Percentiles rank a stretch among this genome's conserved stretches.
Evolutionary conservation across 495 filamentous ascomycete genomes (phyloP).

Genomic region (Parathielavia hyrcaniae): DNA sequence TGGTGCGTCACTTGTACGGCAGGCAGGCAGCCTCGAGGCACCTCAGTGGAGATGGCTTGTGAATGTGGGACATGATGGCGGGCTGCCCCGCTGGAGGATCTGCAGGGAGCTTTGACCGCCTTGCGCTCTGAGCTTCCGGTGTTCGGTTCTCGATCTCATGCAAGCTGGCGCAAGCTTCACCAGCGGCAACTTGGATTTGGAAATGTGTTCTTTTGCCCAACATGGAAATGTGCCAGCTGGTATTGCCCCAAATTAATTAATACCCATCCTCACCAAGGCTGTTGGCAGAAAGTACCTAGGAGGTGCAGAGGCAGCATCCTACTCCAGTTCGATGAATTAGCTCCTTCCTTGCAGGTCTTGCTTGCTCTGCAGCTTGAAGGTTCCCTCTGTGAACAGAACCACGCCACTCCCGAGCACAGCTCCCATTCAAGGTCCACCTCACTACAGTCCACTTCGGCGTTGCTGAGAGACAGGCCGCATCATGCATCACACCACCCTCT

Average conservation of each 20-base stretch:
- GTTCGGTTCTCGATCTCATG: constrained; percentile 23
- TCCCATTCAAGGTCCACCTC: background rate
- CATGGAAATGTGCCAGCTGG: constrained; percentile 35
- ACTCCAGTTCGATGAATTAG: constrained; percentile 12
- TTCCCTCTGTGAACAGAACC: background rate
- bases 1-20: no score
- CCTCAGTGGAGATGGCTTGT: no score
- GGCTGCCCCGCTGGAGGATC: no score
- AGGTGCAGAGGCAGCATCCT: constrained; percentile 1
- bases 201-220: constrained; percentile 41
- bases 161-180: constrained; percentile 20
- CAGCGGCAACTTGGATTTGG: constrained; percentile 4
- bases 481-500: constrained; percentile 46
- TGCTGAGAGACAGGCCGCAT: constrained; percentile 6
- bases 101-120: constrained; percentile 26
- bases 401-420: background rate
- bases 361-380: background rate
- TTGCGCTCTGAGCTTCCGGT: constrained; percentile 12
- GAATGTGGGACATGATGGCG: no score
- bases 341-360: background rate
- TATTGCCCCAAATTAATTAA: background rate
- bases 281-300: background rate
- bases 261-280: background rate
- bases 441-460: background rate
- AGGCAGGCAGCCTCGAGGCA: no score